A percentile compares a stretch with the other conserved stretches of the same genome.
Conservation (phyloP, 352 stramenopile genomes). For the Phytopythium boreale region DNA sequence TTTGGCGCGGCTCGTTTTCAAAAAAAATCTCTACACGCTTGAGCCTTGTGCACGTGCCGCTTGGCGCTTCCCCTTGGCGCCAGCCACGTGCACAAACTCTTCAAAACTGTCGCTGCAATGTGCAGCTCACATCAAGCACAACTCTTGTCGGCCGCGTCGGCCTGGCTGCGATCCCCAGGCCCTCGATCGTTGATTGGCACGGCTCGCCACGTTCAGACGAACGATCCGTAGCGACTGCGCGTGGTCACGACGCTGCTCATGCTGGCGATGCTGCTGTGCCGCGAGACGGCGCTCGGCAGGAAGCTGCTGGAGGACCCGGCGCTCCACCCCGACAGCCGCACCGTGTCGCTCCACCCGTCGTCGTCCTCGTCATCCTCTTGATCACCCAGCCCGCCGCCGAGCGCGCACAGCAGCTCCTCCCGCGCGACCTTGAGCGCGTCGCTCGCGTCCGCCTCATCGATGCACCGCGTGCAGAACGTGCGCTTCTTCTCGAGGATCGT, state of each 20-base stretch:
- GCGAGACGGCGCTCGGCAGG: constrained; percentile 21
- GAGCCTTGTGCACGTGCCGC: no score
- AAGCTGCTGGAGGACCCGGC: constrained; percentile 21
- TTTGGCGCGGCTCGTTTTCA: not conserved
- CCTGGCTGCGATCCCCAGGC: not conserved
- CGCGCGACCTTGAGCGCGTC: constrained; percentile 20
- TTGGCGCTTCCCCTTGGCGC: not conserved
- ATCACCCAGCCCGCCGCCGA: not conserved
- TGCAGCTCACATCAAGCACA: no score
- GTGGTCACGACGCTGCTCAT: constrained; percentile 14
- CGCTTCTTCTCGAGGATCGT: constrained; percentile 25
- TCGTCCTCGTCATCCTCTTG: constrained; percentile 17
- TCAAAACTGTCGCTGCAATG: not conserved
- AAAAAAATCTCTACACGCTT: no score
- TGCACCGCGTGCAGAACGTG: constrained; percentile 17
- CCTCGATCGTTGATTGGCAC: not conserved
- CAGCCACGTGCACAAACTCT: not conserved
- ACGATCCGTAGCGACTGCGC: constrained; percentile 7
- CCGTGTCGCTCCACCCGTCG: constrained; percentile 18
- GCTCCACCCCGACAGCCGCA: constrained; percentile 21
- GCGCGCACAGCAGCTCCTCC: constrained; percentile 14
- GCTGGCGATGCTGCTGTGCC: constrained; percentile 21
- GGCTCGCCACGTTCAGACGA: not conserved
- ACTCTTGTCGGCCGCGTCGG: no score
- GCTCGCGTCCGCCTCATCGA: constrained; percentile 11